Percentiles rank a stretch among this genome's conserved stretches.
Conservation (phyloP, 2,329 filamentous ascomycete genomes). For the Hypoxylon sp. region DNA sequence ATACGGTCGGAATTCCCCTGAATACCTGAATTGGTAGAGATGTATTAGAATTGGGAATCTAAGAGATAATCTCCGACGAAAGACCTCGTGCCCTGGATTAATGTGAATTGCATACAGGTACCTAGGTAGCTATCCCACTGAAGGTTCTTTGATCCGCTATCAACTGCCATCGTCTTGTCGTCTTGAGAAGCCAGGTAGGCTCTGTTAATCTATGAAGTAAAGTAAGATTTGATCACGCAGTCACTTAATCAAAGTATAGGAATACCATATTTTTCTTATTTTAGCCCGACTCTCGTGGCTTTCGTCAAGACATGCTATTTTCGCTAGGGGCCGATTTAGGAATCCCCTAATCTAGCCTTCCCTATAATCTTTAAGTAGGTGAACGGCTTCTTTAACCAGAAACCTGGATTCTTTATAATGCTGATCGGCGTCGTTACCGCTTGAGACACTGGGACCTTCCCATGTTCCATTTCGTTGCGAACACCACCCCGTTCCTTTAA, state of each 20-base stretch:
- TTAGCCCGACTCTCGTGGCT: not conserved
- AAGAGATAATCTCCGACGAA: too few relatives aligned
- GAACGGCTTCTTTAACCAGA: not conserved
- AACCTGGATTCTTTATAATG: not conserved
- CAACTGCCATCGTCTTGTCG: too few relatives aligned
- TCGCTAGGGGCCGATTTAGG: not conserved
- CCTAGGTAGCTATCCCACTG: too few relatives aligned
- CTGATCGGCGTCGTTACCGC: not conserved
- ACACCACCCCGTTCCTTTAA: slow-evolving; percentile 29
- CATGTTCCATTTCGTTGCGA: slow-evolving; percentile 7
- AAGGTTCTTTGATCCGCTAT: not conserved
- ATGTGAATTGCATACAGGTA: too few relatives aligned
- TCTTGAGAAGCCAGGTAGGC: too few relatives aligned
- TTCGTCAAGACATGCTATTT: not conserved
- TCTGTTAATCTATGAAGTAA: too few relatives aligned
- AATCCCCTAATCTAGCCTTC: not conserved
- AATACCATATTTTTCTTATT: not conserved
- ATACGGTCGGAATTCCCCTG: not conserved
- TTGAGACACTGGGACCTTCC: not conserved
- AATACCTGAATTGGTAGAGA: not conserved
- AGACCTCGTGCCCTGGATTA: too few relatives aligned
- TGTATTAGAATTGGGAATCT: not conserved
- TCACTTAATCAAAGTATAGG: not conserved
- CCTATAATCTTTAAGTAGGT: not conserved
- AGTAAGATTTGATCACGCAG: too few relatives aligned